Conservation (phyloP, 805 yeast genomes). For the Myxozyma neotropica region DNA sequence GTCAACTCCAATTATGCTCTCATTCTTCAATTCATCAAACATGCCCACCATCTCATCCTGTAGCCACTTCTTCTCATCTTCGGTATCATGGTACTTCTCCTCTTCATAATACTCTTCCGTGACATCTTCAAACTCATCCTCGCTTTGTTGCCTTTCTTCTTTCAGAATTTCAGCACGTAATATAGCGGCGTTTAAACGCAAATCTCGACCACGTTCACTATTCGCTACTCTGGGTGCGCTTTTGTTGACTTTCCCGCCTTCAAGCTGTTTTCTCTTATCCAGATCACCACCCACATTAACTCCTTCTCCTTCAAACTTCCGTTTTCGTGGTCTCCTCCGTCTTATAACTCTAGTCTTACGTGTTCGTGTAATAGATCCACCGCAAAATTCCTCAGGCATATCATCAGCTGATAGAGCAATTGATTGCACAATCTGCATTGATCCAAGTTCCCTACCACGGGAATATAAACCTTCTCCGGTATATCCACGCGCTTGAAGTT, state of each 20-base stretch:
- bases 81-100: conserved; percentile 41
- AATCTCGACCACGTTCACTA: conserved; percentile 29
- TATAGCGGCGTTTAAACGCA: conserved; percentile 30
- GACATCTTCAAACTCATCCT: conserved; percentile 34
- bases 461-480: conserved; percentile 35
- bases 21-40: conserved; percentile 8
- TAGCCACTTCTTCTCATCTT: conserved; percentile 28
- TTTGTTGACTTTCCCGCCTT: conserved; percentile 29
- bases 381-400: conserved; percentile 32
- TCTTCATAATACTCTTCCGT: conserved; percentile 46
- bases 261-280: conserved; percentile 20
- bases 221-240: conserved; percentile 30
- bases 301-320: conserved; percentile 32
- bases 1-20: conserved; percentile 7
- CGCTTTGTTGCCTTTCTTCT: conserved; percentile 34
- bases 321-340: conserved; percentile 17
- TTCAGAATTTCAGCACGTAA: conserved; percentile 34
- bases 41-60: conserved; percentile 23
- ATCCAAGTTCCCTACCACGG: conserved; percentile 26
- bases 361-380: conserved; percentile 28
- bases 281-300: conserved; percentile 26
- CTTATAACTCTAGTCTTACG: conserved; percentile 16
- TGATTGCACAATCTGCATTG: conserved; percentile 21
- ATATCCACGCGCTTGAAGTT: conserved; percentile 30
- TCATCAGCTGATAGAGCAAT: conserved; percentile 20